Conservation (phyloP, 164 flowering plant species). For the Nelumbo lutea region DNA sequence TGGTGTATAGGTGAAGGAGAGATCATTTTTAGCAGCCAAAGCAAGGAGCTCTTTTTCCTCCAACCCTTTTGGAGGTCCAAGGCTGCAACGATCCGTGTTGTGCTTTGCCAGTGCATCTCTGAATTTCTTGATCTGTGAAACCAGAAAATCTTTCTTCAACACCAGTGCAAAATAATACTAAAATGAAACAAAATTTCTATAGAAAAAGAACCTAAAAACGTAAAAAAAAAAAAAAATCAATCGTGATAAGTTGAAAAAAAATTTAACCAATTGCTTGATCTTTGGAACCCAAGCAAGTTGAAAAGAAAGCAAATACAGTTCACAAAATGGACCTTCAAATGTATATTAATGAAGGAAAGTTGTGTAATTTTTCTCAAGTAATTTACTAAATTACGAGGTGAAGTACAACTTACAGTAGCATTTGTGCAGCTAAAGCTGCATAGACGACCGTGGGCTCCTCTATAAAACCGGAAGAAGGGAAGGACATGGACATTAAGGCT, state of each 20-base stretch:
- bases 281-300: too few relatives aligned
- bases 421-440: conserved; percentile 94
- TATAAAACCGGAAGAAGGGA: conserved; percentile 82
- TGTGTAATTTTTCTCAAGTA: too few relatives aligned
- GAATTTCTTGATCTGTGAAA: conserved; percentile 70
- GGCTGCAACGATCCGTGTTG: conserved; percentile 55
- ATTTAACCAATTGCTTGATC: too few relatives aligned
- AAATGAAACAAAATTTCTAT: neutral
- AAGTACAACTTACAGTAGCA: conserved; percentile 60
- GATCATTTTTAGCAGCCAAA: conserved; percentile 66
- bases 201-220: neutral
- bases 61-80: conserved; percentile 65
- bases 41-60: conserved; percentile 78
- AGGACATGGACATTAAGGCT: conserved; percentile 82
- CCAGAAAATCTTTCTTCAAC: neutral
- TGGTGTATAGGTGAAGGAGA: conserved; percentile 50
- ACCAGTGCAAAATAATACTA: neutral
- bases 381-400: too few relatives aligned
- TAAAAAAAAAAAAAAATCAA: neutral
- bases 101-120: conserved; percentile 77
- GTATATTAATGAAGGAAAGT: too few relatives aligned
- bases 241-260: too few relatives aligned
- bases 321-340: too few relatives aligned
- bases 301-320: too few relatives aligned
- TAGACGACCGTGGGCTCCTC: conserved; percentile 81